Evolutionary conservation across 208 protist genomes (phyloP).

Genomic region (Wallacemonas sp.): DNA sequence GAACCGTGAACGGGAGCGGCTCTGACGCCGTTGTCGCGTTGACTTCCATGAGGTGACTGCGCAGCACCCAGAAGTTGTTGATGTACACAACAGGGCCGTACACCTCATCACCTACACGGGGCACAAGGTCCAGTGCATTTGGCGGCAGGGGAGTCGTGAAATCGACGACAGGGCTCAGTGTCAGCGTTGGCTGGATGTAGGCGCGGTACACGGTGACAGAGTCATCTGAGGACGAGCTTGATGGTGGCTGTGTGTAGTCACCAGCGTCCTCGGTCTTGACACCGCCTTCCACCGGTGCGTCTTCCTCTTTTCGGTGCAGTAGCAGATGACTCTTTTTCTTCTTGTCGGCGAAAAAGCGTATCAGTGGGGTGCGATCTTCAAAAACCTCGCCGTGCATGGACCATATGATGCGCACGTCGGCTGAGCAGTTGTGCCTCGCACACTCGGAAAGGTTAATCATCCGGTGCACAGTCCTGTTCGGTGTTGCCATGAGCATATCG

Average conservation of each 20-base stretch:
- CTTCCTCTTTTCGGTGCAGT: slow-evolving; percentile 7
- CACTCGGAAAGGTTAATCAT: slow-evolving; percentile 17
- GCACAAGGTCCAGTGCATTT: slow-evolving; percentile 34
- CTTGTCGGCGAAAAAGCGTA: slow-evolving; percentile 27
- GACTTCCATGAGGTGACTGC: slow-evolving; percentile 74
- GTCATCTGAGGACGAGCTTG: no score
- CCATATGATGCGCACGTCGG: slow-evolving; percentile 18
- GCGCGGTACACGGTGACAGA: slow-evolving; percentile 35
- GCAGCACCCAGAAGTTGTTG: slow-evolving; percentile 95
- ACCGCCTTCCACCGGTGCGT: neutral
- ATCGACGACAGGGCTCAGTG: slow-evolving; percentile 68
- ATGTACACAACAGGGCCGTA: slow-evolving; percentile 92
- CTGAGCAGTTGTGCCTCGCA: slow-evolving; percentile 18
- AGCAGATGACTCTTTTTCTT: slow-evolving; percentile 26
- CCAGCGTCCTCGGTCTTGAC: neutral
- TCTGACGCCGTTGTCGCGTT: slow-evolving; percentile 73
- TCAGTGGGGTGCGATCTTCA: slow-evolving; percentile 16
- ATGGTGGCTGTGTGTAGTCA: no score
- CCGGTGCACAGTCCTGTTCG: neutral
- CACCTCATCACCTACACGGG: slow-evolving; percentile 20
- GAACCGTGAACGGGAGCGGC: slow-evolving; percentile 53
- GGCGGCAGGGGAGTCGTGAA: slow-evolving; percentile 60
- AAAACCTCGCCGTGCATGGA: slow-evolving; percentile 28
- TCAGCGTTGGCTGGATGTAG: slow-evolving; percentile 65
- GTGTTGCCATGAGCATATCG: slow-evolving; percentile 6